Percentiles rank a stretch among this genome's conserved stretches.
These are phyloP conservation scores for Aspergillus thermomutatus DNA, from an alignment of 2,329 filamentous ascomycete genomes.

Conservation along the genomic window DNA sequence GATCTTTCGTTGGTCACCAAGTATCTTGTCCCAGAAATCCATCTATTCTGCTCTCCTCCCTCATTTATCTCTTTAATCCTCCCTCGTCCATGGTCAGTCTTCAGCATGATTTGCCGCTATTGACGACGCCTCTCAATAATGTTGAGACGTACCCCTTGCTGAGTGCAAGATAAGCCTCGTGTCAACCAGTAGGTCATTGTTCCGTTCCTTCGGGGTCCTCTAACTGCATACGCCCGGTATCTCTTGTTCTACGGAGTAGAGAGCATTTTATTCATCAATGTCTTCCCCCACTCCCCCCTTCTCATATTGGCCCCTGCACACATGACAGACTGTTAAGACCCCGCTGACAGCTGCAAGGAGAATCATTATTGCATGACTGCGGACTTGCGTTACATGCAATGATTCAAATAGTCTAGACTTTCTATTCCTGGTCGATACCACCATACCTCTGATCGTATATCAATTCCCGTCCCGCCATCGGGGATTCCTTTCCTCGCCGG, in stretches of 20 bases:
- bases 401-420: background rate
- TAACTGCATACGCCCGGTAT: conserved; percentile 4
- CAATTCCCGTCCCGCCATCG: background rate
- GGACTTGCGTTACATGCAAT: background rate
- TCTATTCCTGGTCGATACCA: background rate
- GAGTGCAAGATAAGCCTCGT: conserved; percentile 25
- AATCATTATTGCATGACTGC: background rate
- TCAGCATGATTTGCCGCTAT: conserved; percentile 14
- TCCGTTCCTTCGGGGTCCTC: background rate
- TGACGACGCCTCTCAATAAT: conserved; percentile 16
- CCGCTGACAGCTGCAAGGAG: background rate
- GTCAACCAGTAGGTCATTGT: conserved; percentile 6
- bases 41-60: background rate
- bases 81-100: background rate
- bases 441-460: conserved; percentile 3
- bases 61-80: background rate
- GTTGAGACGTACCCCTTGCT: conserved; percentile 19
- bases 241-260: background rate
- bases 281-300: background rate
- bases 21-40: background rate
- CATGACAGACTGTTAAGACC: background rate
- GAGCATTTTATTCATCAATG: background rate
- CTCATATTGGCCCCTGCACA: background rate
- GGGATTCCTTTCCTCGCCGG: conserved; percentile 1
- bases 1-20: background rate